Evolutionary conservation across 805 yeast species (phyloP).

Genomic region (Pichia scutulata): DNA sequence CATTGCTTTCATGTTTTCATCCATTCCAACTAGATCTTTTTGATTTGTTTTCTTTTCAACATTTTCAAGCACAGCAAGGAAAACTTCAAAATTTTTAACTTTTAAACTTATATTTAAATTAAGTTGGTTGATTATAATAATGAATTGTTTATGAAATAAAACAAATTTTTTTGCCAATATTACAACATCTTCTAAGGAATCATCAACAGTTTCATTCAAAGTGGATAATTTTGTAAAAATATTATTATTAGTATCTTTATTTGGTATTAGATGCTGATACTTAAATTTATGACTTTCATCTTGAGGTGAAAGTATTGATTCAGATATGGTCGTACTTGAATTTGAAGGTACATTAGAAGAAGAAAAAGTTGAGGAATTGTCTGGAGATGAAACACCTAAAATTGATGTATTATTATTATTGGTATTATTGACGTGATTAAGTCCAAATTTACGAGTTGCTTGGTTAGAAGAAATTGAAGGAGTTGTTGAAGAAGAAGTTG

Average conservation of each 20-base stretch:
- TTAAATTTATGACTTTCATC: constrained; percentile 4
- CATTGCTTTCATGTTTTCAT: constrained; percentile 12
- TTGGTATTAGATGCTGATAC: background rate
- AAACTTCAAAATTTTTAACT: constrained; percentile 13
- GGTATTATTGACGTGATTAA: background rate
- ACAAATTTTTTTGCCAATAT: constrained; percentile 18
- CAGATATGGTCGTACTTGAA: background rate
- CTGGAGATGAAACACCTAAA: constrained; percentile 1
- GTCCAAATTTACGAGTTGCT: constrained; percentile 13
- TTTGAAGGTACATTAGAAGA: background rate
- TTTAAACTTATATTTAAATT: constrained; percentile 13
- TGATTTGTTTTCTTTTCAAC: constrained; percentile 14
- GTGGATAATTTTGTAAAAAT: constrained; percentile 9
- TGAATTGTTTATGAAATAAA: constrained; percentile 18
- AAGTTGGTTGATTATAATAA: constrained; percentile 10
- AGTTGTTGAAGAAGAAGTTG: constrained; percentile 6
- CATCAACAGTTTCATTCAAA: constrained; percentile 1
- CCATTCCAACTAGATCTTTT: constrained; percentile 10
- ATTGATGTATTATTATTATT: background rate
- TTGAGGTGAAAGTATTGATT: background rate
- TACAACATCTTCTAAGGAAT: constrained; percentile 11
- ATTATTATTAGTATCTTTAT: background rate
- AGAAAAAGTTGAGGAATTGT: background rate
- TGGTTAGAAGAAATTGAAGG: constrained; percentile 3
- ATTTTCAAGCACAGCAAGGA: constrained; percentile 15